Evolutionary conservation across 176 grass and related monocot species (phyloP), one percentile per base, ranked within the genome.

Genomic region (Raddia distichophylla): DNA sequence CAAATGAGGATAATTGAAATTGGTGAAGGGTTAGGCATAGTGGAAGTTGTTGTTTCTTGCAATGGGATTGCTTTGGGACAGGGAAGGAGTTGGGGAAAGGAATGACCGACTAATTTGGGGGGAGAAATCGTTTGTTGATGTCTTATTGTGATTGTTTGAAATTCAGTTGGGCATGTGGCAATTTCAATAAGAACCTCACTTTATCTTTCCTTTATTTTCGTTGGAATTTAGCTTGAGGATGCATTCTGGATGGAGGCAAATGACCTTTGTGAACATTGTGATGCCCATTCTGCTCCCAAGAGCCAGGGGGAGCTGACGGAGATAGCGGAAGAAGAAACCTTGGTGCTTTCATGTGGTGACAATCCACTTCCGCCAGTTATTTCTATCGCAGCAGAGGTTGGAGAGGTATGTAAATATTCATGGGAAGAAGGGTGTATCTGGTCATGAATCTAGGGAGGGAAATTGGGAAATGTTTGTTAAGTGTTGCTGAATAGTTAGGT

Each of bases 371-470:
- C 64, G 5, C 82, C 76, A 4, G 81, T 76, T 80, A 75, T 89
- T 75, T 89, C 82, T 20, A 84, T 89, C 47, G 16, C 54, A 35
- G 20, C 5, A 0, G 67, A 84, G 27, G 69, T 64, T 3, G 54
- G 16, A 27, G 76, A 89, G 81, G 69, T 89, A 62, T 69, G 86
- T 20, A 54, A 74, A 33, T 71, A 42, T 87, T 54, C 20, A 46
- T 49, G 50, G 27, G 44, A 47, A 61, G 6, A 72, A 20, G 37
- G 5, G 19, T 1, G 2, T 47, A 70, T 87, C 1, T 77, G 64
- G 48, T 64, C 57, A 63, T 56, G 67, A 35, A 47, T 77, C 65
- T 48, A n/a, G 43, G 65, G 34, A 63, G 63, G 43, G 37, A 53
- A 76, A 64, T 54, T 33, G 2, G 34, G 17, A 62, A 67, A 12